phyloP scores from a whole-genome alignment of 78 protist species.

The Acrasis kona region DNA sequence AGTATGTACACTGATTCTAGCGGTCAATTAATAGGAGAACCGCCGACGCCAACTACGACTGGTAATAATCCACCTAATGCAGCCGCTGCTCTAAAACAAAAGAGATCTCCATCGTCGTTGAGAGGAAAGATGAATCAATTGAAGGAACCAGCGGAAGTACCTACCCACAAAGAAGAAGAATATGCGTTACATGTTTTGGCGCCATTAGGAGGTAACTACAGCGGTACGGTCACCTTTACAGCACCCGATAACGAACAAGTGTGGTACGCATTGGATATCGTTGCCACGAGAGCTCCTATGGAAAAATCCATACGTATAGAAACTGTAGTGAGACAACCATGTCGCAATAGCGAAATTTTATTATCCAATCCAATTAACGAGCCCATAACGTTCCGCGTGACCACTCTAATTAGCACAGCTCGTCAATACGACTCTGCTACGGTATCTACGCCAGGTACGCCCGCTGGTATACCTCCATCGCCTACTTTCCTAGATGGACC shows the following conservation, averaged over 20 bases:
- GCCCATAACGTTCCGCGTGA: neutral
- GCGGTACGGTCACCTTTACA: constrained; percentile 41
- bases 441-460: no score
- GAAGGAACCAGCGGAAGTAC: no score
- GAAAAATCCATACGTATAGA: constrained; percentile 10
- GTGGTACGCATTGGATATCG: constrained; percentile 52
- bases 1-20: no score
- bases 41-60: no score
- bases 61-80: no score
- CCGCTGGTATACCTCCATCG: no score
- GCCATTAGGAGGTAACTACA: neutral
- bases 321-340: constrained; percentile 19
- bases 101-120: no score
- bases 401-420: no score
- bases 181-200: neutral
- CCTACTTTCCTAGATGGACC: no score
- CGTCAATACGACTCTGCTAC: no score
- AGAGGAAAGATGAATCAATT: neutral
- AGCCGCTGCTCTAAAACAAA: neutral
- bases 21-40: no score
- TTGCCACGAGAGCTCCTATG: constrained; percentile 18
- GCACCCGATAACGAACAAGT: constrained; percentile 31
- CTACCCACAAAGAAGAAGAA: no score
- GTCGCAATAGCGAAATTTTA: constrained; percentile 19
- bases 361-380: constrained; percentile 12